Percentiles rank a stretch among this genome's conserved stretches.
Evolutionary conservation across 257 asterid genomes (phyloP).

Genomic region (Nicotiana paniculata): DNA sequence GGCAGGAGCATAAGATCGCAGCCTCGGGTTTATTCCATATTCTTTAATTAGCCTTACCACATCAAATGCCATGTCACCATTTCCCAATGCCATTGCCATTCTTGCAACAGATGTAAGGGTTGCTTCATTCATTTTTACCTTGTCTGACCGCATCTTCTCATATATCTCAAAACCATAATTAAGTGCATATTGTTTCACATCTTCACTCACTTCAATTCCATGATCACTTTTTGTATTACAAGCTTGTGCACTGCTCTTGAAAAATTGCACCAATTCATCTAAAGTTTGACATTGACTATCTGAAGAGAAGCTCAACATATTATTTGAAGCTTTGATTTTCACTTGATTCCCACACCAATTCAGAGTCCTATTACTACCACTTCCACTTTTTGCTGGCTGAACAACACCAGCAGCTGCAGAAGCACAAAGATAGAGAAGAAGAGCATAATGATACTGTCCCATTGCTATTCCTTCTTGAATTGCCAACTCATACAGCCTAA

Average conservation of each 20-base stretch:
- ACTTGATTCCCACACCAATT: constrained; percentile 10
- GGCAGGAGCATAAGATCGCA: constrained; percentile 83
- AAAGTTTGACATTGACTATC: constrained; percentile 26
- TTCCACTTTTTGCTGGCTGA: constrained; percentile 84
- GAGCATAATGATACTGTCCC: constrained; percentile 72
- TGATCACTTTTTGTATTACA: constrained; percentile 6
- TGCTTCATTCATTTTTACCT: constrained; percentile 72
- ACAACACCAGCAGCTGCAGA: constrained; percentile 79
- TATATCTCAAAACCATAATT: constrained; percentile 63
- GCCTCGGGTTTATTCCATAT: constrained; percentile 50
- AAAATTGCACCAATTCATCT: constrained; percentile 43
- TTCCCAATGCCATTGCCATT: constrained; percentile 71
- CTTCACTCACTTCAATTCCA: constrained; percentile 51
- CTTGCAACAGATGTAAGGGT: constrained; percentile 75
- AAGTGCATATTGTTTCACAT: constrained; percentile 49
- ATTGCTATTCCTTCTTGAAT: constrained; percentile 41
- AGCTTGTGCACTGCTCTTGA: constrained; percentile 28
- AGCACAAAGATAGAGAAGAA: constrained; percentile 78
- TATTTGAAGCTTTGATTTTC: background rate
- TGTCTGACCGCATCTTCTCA: constrained; percentile 42
- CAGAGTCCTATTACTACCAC: constrained; percentile 33
- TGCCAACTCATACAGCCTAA: constrained; percentile 57
- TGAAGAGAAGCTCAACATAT: constrained; percentile 13
- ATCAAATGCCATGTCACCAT: constrained; percentile 75
- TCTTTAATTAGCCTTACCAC: constrained; percentile 65